Conservation (phyloP, 257 asterid genomes). For the Penstemon barbatus region DNA sequence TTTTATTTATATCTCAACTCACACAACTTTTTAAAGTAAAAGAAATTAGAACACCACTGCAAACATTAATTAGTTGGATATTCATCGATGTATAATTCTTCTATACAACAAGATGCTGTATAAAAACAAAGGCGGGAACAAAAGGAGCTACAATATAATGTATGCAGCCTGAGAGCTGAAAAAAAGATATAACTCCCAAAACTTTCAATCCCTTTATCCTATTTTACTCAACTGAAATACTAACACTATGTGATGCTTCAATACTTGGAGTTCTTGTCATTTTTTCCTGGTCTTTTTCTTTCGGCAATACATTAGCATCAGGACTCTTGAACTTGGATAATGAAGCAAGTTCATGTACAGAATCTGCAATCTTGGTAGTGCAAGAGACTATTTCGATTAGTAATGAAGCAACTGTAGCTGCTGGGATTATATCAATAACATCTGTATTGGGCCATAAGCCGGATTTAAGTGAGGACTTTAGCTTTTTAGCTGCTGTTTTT, state of each 20-base stretch:
- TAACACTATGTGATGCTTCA: slow-evolving; percentile 25
- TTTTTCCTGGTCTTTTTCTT: neutral
- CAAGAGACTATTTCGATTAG: slow-evolving; percentile 31
- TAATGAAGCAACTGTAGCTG: slow-evolving; percentile 33
- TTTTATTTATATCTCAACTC: no score
- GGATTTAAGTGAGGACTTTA: slow-evolving; percentile 16
- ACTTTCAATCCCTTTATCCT: no score
- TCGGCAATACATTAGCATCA: neutral
- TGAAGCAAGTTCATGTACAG: slow-evolving; percentile 33
- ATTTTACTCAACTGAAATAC: slow-evolving; percentile 22
- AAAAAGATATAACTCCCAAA: no score
- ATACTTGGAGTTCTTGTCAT: slow-evolving; percentile 12
- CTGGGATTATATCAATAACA: slow-evolving; percentile 20
- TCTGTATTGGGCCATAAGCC: slow-evolving; percentile 16
- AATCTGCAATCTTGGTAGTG: slow-evolving; percentile 27
- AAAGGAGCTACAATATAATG: no score
- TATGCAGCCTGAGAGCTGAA: no score
- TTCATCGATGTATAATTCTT: no score
- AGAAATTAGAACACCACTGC: no score
- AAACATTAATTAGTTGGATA: no score
- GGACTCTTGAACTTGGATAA: slow-evolving; percentile 27
- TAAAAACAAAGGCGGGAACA: no score
- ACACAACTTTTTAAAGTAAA: no score
- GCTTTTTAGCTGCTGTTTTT: slow-evolving; percentile 27
- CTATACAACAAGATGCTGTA: no score